A percentile compares a stretch with the other conserved stretches of the same genome.
These are phyloP conservation scores for Aureobasidium leucospermi DNA, from an alignment of 2,329 filamentous ascomycete species.

Conservation along the genomic window DNA sequence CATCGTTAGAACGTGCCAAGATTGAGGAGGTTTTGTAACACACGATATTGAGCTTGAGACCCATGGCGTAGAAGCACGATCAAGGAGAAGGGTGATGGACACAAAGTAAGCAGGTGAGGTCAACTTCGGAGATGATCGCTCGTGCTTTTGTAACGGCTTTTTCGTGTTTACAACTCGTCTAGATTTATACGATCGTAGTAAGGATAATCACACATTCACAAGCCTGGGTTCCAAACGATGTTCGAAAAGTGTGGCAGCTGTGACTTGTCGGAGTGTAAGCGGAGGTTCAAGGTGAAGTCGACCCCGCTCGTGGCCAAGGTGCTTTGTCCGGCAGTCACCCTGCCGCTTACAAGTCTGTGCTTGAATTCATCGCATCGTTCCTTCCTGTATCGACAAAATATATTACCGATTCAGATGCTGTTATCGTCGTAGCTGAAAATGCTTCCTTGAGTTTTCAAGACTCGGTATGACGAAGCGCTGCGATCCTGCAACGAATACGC, in stretches of 20 bases:
- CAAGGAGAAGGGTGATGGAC: neutral
- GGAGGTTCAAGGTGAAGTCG: neutral
- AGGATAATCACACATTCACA: neutral
- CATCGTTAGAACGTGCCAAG: neutral
- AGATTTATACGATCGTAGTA: no score
- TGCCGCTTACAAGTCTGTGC: no score
- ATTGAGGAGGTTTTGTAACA: neutral
- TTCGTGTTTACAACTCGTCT: neutral
- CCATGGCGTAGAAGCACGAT: neutral
- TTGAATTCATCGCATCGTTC: no score
- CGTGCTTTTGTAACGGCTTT: neutral
- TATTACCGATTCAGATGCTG: no score
- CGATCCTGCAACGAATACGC: no score
- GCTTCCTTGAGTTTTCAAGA: no score
- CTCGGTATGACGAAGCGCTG: no score
- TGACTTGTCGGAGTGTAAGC: neutral
- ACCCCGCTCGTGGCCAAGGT: neutral
- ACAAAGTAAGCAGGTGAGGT: neutral
- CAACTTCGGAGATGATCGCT: neutral
- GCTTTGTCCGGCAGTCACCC: neutral
- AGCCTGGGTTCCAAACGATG: neutral
- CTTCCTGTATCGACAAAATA: no score
- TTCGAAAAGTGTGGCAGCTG: no score
- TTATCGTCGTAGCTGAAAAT: no score
- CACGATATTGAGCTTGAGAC: neutral